Evolutionary conservation across 331 rosid species (phyloP), one percentile per base, ranked within the genome.

Genomic region (Pyracantha coccinea): DNA sequence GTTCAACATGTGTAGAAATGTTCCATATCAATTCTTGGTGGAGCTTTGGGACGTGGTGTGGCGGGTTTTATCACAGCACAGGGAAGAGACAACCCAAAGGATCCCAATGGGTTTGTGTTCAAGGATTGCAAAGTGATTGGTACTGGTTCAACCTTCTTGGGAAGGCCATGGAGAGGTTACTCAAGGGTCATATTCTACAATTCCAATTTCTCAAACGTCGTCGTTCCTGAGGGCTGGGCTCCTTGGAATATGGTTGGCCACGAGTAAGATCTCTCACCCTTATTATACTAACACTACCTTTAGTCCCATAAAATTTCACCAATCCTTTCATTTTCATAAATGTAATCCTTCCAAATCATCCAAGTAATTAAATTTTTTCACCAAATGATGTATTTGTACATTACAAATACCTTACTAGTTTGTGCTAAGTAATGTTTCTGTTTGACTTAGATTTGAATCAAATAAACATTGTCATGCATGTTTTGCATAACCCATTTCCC

Each of bases 81-180:
- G 35, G 97, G 92, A 52, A 87, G 99, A 83, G 38, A 24, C 1
- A 33, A 66, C 24, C 83, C 89, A 50, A 29, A 75, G 7, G 92
- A 87, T 14, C 20, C 38, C n/a, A 85, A 72, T 69, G 99, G 96
- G 3, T 94, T 94, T 78, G 93, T 94, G 61, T 90, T 94, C 69
- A 90, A 82, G 33, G 50, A 85, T 0, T 94, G 93, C 57, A 25
- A 38, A 1, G 86, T 94, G 17, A 58, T 77, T 29, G 97, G 97
- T n/a, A 73, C 79, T 69, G 96, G 97, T 5, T 63, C 84, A 6
- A 78, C 88, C 2, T 94, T 35, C 69, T 82, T 94, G 75, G 99
- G 99, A 44, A 88, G 97, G 65, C 88, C 99, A 1, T 94, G 99
- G 99, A 89, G 99, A 70, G 67, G 2, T 2, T 92, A 82, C 29